These are phyloP conservation scores for Daedaleopsis sinensis DNA, from an alignment of 768 basidiomycete genomes.

Conservation along the genomic window DNA sequence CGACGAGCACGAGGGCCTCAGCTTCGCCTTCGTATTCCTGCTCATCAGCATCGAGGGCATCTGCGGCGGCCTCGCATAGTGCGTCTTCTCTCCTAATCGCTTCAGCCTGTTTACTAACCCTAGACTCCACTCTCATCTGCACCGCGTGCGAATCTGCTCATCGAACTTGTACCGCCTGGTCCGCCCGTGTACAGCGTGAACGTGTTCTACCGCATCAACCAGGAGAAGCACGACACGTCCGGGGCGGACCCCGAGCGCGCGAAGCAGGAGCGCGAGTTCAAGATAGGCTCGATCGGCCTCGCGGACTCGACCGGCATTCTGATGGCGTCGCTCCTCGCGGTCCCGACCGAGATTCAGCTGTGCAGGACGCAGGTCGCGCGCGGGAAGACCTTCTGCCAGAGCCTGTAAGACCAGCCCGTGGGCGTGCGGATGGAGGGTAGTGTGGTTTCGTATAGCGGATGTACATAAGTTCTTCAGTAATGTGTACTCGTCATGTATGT, in stretches of 20 bases:
- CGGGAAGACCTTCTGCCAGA: conserved; percentile 72
- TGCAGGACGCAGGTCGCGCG: conserved; percentile 72
- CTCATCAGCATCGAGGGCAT: conserved; percentile 89
- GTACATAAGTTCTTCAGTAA: too few species aligned
- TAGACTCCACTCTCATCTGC: conserved; percentile 14
- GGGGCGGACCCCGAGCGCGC: conserved; percentile 57
- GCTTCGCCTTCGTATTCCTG: conserved; percentile 66
- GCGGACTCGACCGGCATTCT: conserved; percentile 78
- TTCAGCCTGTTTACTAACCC: conserved; percentile 22
- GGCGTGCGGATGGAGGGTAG: too few species aligned
- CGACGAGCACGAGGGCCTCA: conserved; percentile 42
- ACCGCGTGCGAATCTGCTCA: neutral
- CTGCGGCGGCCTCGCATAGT: conserved; percentile 94
- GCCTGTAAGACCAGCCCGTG: conserved; percentile 41
- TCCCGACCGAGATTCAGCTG: conserved; percentile 77
- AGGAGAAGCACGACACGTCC: conserved; percentile 57
- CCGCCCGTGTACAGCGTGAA: conserved; percentile 56
- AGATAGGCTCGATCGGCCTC: conserved; percentile 88
- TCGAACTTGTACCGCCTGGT: neutral
- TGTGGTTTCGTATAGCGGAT: too few species aligned
- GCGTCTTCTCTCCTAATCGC: conserved; percentile 35
- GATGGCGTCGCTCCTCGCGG: conserved; percentile 62
- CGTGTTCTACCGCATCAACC: conserved; percentile 82
- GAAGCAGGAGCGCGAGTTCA: conserved; percentile 83
- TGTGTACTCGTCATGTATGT: too few species aligned